phyloP scores from a whole-genome alignment of 148 eudicot species.

The Nyssa sinensis region DNA sequence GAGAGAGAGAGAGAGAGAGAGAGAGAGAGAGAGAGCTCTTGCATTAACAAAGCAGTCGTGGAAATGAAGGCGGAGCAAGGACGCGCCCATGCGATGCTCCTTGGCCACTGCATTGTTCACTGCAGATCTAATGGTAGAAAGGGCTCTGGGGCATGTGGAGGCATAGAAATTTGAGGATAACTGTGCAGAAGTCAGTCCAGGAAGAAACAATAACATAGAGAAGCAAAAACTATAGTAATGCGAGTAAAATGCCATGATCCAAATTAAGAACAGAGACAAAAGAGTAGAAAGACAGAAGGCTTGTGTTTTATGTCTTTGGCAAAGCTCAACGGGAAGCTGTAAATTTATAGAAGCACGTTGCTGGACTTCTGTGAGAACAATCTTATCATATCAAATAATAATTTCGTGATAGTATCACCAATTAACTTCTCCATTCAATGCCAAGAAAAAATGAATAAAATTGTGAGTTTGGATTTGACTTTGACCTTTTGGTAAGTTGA shows the following conservation, averaged over 20 bases:
- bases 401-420: too few relatives aligned
- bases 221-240: background rate
- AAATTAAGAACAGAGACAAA: background rate
- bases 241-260: background rate
- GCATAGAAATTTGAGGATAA: slow-evolving; percentile 23
- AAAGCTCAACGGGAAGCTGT: background rate
- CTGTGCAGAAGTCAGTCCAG: slow-evolving; percentile 18
- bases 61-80: slow-evolving; percentile 37
- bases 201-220: background rate
- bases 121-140: slow-evolving; percentile 15
- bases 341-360: background rate
- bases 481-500: too few relatives aligned
- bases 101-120: slow-evolving; percentile 24
- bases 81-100: slow-evolving; percentile 30
- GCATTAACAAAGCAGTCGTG: slow-evolving; percentile 37
- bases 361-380: background rate
- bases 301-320: background rate
- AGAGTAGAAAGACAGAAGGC: background rate
- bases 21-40: slow-evolving; percentile 12
- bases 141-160: slow-evolving; percentile 20
- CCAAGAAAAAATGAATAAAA: too few relatives aligned
- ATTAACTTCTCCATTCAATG: too few relatives aligned
- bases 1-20: too few relatives aligned
- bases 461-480: too few relatives aligned
- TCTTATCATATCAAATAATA: background rate